Conservation (phyloP, 495 filamentous ascomycete species). For the Articulospora tetracladia region DNA sequence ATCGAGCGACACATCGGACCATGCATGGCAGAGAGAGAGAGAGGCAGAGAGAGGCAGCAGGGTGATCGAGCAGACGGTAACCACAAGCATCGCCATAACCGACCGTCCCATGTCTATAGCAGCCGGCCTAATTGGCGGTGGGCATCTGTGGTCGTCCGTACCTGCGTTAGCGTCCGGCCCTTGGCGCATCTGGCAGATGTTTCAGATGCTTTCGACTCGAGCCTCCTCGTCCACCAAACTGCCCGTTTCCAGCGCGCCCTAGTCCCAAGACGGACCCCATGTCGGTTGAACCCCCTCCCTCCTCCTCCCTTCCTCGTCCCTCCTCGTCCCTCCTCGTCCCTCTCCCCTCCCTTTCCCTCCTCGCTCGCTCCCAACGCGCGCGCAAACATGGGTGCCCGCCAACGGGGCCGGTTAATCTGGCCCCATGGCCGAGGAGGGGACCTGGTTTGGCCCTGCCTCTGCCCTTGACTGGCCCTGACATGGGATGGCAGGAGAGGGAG, state of each 20-base stretch:
- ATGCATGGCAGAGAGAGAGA: too few species aligned
- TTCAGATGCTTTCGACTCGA: not conserved
- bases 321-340: not conserved
- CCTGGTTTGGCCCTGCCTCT: not conserved
- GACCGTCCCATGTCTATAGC: not conserved
- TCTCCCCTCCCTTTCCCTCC: not conserved
- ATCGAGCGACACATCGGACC: too few species aligned
- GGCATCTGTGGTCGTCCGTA: not conserved
- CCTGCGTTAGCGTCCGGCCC: conserved; percentile 7
- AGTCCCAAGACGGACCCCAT: not conserved
- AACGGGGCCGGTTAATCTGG: not conserved
- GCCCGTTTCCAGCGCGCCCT: not conserved
- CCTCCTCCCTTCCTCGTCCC: not conserved
- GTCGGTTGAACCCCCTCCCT: not conserved
- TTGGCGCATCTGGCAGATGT: not conserved
- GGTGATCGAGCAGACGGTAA: too few species aligned
- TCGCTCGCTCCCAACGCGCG: conserved; percentile 15
- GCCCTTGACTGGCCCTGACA: conserved; percentile 18
- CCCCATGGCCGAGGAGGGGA: not conserved
- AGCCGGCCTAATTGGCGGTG: not conserved
- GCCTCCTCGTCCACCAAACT: not conserved
- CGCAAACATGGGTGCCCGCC: conserved; percentile 15
- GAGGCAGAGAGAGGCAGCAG: too few species aligned
- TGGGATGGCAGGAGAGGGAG: conserved; percentile 14
- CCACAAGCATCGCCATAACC: not conserved